A percentile compares a stretch with the other conserved stretches of the same genome.
These are phyloP conservation scores for Orychophragmus violaceus DNA, from an alignment of 345 rosid species.

Conservation along the genomic window DNA sequence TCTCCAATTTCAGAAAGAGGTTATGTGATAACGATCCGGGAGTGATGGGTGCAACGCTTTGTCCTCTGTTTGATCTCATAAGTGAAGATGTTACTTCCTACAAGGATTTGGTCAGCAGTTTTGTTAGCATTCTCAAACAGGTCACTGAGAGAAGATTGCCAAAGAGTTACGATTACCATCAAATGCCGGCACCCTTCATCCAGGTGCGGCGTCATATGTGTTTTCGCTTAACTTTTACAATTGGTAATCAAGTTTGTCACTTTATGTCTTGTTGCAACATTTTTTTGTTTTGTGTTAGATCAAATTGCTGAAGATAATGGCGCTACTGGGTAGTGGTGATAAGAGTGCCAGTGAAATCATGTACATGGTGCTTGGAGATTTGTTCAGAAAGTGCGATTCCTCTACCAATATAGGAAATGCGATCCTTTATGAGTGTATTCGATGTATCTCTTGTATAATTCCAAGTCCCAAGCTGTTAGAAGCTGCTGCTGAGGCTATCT, in stretches of 20 bases:
- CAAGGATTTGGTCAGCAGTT: conserved; percentile 84
- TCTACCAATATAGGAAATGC: conserved; percentile 94
- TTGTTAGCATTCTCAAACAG: conserved; percentile 94
- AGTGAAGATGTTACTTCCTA: conserved; percentile 60
- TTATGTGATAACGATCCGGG: conserved; percentile 95
- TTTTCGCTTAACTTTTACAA: background rate
- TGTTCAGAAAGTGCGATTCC: conserved; percentile 84
- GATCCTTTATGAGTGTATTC: conserved; percentile 76
- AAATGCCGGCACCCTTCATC: conserved; percentile 96
- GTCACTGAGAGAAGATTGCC: conserved; percentile 86
- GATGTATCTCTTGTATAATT: conserved; percentile 84
- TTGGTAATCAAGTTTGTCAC: background rate
- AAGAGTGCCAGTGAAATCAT: conserved; percentile 88
- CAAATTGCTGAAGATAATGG: conserved; percentile 84
- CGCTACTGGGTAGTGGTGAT: conserved; percentile 93
- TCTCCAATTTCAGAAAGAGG: conserved; percentile 89
- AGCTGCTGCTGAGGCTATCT: conserved; percentile 81
- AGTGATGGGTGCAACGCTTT: conserved; percentile 98
- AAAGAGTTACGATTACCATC: conserved; percentile 93
- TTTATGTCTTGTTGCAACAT: background rate
- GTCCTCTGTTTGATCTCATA: conserved; percentile 86
- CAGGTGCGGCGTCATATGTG: conserved; percentile 46
- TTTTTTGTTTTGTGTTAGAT: conserved; percentile 46
- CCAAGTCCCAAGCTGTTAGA: conserved; percentile 81
- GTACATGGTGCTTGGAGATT: conserved; percentile 90